These are phyloP conservation scores for Ceriops decandra DNA, from an alignment of 345 rosid species.

Conservation along the genomic window DNA sequence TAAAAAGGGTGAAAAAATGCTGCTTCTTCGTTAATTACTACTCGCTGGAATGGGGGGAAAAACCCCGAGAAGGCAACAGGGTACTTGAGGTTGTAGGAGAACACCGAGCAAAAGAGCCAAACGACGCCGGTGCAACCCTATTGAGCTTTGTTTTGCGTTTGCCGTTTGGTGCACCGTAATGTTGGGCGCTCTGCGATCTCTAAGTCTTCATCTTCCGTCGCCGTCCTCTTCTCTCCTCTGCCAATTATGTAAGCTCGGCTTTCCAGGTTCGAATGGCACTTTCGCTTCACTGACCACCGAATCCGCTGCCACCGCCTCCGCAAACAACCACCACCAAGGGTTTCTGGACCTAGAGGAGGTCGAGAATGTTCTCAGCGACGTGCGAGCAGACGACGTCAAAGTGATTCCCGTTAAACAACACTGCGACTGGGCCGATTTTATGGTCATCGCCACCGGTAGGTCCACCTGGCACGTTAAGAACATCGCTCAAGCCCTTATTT, in stretches of 20 bases:
- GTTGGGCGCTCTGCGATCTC: constrained; percentile 44
- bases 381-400: constrained; percentile 70
- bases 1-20: too few relatives aligned
- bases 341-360: constrained; percentile 53
- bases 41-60: too few relatives aligned
- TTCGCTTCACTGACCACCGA: constrained; percentile 15
- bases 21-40: too few relatives aligned
- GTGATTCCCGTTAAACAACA: constrained; percentile 56
- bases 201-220: constrained; percentile 6
- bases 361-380: constrained; percentile 76
- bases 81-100: too few relatives aligned
- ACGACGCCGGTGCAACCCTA: constrained; percentile 6
- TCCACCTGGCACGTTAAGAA: constrained; percentile 87
- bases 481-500: constrained; percentile 76
- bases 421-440: constrained; percentile 66
- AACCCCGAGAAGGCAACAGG: too few relatives aligned
- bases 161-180: constrained; percentile 20
- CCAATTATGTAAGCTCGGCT: constrained; percentile 34
- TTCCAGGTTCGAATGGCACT: constrained; percentile 10
- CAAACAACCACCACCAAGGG: constrained; percentile 9
- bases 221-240: constrained; percentile 4
- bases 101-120: background rate
- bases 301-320: background rate
- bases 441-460: constrained; percentile 84
- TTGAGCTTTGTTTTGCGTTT: constrained; percentile 1